Base-by-base conservation (phyloP, 768 basidiomycete genomes). In the Termitomyces sp. region DNA sequence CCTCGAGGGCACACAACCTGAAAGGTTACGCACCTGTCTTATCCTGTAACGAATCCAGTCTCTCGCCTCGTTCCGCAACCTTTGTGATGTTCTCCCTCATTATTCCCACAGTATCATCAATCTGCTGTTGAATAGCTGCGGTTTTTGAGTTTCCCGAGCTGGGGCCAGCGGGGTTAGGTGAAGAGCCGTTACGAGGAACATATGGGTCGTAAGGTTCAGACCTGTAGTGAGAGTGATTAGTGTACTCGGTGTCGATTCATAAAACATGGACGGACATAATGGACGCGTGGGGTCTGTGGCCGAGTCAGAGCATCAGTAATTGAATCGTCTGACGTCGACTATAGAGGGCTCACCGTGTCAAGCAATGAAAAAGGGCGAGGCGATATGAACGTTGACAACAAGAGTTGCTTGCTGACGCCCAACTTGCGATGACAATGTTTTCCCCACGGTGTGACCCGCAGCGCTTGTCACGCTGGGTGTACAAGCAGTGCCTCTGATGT, bases 141-240 rank as follows among this genome's bases (percentile, higher is more conserved):
- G 95, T 98, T 83, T 96, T 93, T 51, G 87, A 68, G 69, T 86
- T 92, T 61, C 83, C 84, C 49, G 75, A 72, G 61, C 75, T 76
- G 69, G 77, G 68, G 34, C 75, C 75, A 42, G 80, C 73, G 34
- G 82, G 72, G 46, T 78, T 80, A 13, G 87, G 77, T 51, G 85
- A 81, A 57, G 83, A 76, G 72, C 90, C 88, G 71, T 83, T 85
- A 66, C 91, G 88, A 62, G 95, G 94, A 61, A 98, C 82, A 76
- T 99, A 98, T 64, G 96, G 96, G 83, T 98, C 96, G 76, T 98
- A 98, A 70, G 94, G 95, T 77, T 96, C 92, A 70, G 94, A 93
- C 94, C 94, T 96, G 72, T 54, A 58, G 55, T 59, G 58, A 28
- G 46, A 41, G 51, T 60, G 47, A 59, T 56, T 64, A 62, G 56